Percentiles rank a stretch among this genome's conserved stretches.
phyloP scores from a whole-genome alignment of 2,329 filamentous ascomycete species.

The Colletotrichum tabaci region DNA sequence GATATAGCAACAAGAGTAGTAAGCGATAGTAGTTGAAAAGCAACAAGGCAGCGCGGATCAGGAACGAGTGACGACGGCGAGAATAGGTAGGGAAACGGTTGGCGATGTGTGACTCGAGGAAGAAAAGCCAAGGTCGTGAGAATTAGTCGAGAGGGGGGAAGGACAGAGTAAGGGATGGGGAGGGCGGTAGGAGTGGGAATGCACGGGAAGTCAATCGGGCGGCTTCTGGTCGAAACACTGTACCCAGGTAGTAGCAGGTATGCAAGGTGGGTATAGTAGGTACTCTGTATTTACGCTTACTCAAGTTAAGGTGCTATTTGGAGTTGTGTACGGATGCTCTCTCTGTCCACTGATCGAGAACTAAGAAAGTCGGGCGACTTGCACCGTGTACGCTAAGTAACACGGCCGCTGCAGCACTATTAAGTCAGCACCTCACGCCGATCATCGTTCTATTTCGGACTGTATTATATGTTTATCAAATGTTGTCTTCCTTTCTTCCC shows the following conservation, averaged over 20 bases:
- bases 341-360: background rate
- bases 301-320: background rate
- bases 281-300: background rate
- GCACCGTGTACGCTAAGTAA: background rate
- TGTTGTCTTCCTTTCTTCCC: background rate
- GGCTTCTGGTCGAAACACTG: background rate
- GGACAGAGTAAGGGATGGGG: conserved; percentile 38
- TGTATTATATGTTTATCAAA: too few relatives aligned
- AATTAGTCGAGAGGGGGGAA: conserved; percentile 25
- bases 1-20: conserved; percentile 20
- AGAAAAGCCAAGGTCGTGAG: conserved; percentile 26
- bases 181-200: conserved; percentile 35
- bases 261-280: background rate
- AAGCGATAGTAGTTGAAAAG: conserved; percentile 30
- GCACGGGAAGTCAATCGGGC: conserved; percentile 38
- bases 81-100: background rate
- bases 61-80: conserved; percentile 34
- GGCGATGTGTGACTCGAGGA: background rate
- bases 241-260: background rate
- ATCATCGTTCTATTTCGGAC: background rate
- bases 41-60: conserved; percentile 10
- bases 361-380: background rate
- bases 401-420: background rate
- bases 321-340: too few relatives aligned
- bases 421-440: background rate